Conservation (phyloP, 2,329 filamentous ascomycete species). For the Alternaria gansuensis region DNA sequence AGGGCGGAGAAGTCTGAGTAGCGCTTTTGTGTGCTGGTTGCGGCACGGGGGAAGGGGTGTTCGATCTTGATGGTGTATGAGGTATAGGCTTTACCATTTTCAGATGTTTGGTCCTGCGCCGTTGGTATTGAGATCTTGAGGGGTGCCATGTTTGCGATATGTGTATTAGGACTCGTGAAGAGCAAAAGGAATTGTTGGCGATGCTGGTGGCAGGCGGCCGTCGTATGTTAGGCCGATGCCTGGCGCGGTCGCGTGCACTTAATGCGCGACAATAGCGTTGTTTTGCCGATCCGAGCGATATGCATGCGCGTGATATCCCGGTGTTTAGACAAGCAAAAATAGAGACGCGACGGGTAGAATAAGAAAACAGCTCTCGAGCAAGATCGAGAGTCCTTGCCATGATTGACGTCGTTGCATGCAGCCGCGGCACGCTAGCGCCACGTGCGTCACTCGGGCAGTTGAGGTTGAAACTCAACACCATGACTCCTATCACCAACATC, state of each 20-base stretch:
- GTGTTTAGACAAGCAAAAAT: background rate
- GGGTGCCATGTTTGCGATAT: conserved; percentile 52
- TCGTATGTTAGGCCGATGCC: conserved; percentile 10
- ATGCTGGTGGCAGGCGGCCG: conserved; percentile 9
- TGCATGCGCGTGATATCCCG: background rate
- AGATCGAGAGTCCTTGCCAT: conserved; percentile 5
- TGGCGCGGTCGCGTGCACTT: conserved; percentile 22
- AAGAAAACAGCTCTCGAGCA: conserved; percentile 2
- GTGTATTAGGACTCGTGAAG: too few species aligned
- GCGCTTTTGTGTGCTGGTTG: conserved; percentile 79
- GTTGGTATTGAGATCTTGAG: conserved; percentile 59
- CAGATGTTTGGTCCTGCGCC: conserved; percentile 61
- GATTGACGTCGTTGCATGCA: conserved; percentile 27
- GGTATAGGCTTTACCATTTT: conserved; percentile 70
- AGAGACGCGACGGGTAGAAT: conserved; percentile 2
- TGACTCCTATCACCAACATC: background rate
- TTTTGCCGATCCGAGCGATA: background rate
- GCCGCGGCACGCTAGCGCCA: conserved; percentile 27
- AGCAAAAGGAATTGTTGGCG: background rate
- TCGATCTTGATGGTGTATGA: conserved; percentile 81
- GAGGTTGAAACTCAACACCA: conserved; percentile 11
- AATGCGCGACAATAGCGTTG: background rate
- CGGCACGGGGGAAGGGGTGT: conserved; percentile 77
- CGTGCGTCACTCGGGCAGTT: conserved; percentile 18
- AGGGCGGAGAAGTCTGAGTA: conserved; percentile 81